Evolutionary conservation across 2,329 filamentous ascomycete species (phyloP).

Genomic region (Xylariaceae sp.): DNA sequence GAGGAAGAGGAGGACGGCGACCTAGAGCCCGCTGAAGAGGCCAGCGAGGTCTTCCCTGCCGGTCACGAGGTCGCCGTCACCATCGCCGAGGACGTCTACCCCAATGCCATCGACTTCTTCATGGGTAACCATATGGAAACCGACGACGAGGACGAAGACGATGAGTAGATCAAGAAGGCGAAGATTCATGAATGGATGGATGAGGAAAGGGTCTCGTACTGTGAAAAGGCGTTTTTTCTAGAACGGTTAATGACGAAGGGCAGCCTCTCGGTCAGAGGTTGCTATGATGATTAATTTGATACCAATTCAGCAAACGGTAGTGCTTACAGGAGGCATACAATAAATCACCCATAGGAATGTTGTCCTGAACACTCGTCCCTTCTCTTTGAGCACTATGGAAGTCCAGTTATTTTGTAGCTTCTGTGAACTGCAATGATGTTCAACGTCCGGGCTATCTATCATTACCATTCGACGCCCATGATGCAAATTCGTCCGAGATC

Average conservation of each 20-base stretch:
- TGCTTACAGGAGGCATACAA: conserved; percentile 9
- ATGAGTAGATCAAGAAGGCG: conserved; percentile 29
- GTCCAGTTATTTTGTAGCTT: background rate
- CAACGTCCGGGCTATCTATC: background rate
- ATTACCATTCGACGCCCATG: conserved; percentile 39
- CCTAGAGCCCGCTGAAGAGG: conserved; percentile 30
- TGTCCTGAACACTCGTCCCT: background rate
- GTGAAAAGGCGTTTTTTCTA: conserved; percentile 5
- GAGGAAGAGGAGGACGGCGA: conserved; percentile 34
- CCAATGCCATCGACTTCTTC: conserved; percentile 30
- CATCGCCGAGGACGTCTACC: conserved; percentile 28
- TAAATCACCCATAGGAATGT: conserved; percentile 5
- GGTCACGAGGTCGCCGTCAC: conserved; percentile 29
- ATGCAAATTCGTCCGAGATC: conserved; percentile 37
- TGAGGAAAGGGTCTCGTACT: conserved; percentile 12
- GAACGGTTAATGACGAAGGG: conserved; percentile 16
- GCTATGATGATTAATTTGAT: conserved; percentile 22
- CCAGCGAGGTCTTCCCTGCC: conserved; percentile 29
- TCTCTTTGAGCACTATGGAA: background rate
- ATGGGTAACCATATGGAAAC: conserved; percentile 26
- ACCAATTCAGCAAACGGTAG: conserved; percentile 16
- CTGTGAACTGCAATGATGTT: background rate
- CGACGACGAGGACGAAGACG: conserved; percentile 27
- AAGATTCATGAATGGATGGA: background rate
- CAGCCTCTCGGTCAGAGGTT: conserved; percentile 12